Base-by-base conservation (phyloP, 2,329 filamentous ascomycete species). In the Diaporthe destruens region DNA sequence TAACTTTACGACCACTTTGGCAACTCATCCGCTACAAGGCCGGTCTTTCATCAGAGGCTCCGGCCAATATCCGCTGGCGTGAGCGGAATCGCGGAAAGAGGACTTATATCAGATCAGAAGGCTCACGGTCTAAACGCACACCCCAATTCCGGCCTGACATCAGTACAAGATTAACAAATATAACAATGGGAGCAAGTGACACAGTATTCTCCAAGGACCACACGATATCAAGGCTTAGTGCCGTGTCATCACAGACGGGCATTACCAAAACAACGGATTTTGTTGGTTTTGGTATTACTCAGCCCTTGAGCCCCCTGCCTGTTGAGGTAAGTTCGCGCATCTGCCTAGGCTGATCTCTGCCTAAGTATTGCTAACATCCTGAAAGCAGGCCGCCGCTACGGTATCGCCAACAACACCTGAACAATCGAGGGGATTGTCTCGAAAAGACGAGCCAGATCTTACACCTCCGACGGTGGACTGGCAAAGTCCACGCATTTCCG, bases 1-100 rank as follows among this genome's bases (percentile, higher is more conserved):
- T 57, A 51, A 66, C 69, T 12, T 39, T 71, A 5, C 57, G 69
- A 42, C 69, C 69, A 23, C 69, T 71, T n/a, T 65, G 59, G 59
- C 59, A 65, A 51, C 59, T 65, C 20, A 51, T 65, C 29, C 36
- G 59, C 44, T 65, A 65, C 29, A 23, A 29, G 29, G 6, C 29
- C 18, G 59, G 59, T 34, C 20, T 65, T 2, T 65, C 59, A 7
- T 2, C 44, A 14, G 59, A 65, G 20, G 59, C 59, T 11, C 59
- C 59, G 11, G 59, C 25, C 5, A 65, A 65, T 6, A 42, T 65
- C 29, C 59, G 59, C 12, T 65, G 59, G 59, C 59, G 59, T 7
- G 59, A 65, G 20, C 59, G 59, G 20, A 65, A 65, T n/a, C 59
- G 59, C 9, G 59, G 59, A 16, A 65, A 36, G 59, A 65, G 59